Base-by-base conservation (phyloP, 305 asterid species). In the Salvia sclarea region DNA sequence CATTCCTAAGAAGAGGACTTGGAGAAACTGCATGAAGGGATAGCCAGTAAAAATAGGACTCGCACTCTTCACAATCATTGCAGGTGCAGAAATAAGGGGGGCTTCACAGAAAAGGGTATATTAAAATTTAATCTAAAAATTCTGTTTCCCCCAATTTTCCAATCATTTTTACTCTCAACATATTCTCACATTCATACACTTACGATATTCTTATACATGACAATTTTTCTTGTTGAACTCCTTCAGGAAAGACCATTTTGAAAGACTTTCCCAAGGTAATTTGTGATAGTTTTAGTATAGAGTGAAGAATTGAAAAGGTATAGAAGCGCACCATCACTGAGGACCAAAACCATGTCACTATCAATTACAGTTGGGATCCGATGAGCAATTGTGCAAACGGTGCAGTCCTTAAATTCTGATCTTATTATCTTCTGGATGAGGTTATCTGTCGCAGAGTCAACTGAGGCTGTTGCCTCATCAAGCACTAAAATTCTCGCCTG, bases 341-440 rank as follows among this genome's bases (percentile, higher is more conserved):
- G 99, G 82, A 94, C 98, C 80, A 94, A 84, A 76, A 94, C 99
- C 62, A 91, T 82, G 79, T 94, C 99, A 48, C 99, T 94, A 55
- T 94, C 98, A 66, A 94, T 94, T 70, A 94, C 98, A 47, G 99
- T 94, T n/a, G 99, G 99, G 48, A 94, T 91, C 33, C 99, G 99
- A 69, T 94, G 99, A 71, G 99, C 99, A 49, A 94, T 89, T 21
- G 99, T 94, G 76, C 91, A 88, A 63, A 94, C 99, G 9, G 99
- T 94, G 80, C 99, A 94, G 74, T 91, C 79, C 82, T 80, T 70
- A 66, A 94, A 94, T 70, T 91, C 99, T 0, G 92, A 82, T 81
- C 99, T 83, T 25, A 94, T 89, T 49, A 94, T 89, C 88, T 89
- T 94, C 72, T 89, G 99, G 66, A 94, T 91, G 59, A 94, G 98